Conservation (phyloP, 257 asterid genomes). For the Solanum virginianum region DNA sequence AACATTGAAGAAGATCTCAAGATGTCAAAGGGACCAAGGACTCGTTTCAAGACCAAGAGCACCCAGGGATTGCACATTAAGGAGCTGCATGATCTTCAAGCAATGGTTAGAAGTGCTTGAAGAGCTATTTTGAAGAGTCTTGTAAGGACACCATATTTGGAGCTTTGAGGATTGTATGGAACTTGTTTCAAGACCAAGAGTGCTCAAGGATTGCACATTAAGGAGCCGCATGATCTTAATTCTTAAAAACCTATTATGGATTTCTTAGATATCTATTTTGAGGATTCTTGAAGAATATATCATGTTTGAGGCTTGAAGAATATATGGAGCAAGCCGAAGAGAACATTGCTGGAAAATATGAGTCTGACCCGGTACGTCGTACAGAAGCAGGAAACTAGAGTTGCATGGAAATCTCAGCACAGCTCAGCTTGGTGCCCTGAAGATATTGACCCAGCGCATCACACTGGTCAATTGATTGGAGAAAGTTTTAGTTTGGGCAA, state of each 20-base stretch:
- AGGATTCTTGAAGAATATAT: no score
- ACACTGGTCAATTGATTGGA: not conserved
- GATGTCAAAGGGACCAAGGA: not conserved
- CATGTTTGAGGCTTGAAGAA: no score
- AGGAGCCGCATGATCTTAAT: no score
- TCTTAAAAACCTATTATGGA: no score
- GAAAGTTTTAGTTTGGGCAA: not conserved
- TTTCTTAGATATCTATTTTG: no score
- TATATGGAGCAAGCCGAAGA: no score
- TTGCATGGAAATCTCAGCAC: not conserved
- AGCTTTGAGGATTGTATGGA: not conserved
- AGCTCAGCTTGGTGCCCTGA: not conserved
- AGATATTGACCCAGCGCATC: not conserved
- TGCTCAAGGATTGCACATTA: no score
- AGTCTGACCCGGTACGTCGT: no score
- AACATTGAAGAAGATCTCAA: not conserved
- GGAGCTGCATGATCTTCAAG: not conserved
- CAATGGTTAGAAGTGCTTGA: not conserved
- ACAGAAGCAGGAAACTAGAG: not conserved
- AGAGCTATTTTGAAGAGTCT: not conserved
- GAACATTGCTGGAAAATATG: no score
- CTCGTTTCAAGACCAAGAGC: not conserved
- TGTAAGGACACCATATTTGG: not conserved
- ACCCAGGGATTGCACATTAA: not conserved
- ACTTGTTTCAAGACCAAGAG: not conserved